A percentile compares a stretch with the other conserved stretches of the same genome.
These are phyloP conservation scores for Penicillium glabrum DNA, from an alignment of 2,329 filamentous ascomycete genomes.

Conservation along the genomic window DNA sequence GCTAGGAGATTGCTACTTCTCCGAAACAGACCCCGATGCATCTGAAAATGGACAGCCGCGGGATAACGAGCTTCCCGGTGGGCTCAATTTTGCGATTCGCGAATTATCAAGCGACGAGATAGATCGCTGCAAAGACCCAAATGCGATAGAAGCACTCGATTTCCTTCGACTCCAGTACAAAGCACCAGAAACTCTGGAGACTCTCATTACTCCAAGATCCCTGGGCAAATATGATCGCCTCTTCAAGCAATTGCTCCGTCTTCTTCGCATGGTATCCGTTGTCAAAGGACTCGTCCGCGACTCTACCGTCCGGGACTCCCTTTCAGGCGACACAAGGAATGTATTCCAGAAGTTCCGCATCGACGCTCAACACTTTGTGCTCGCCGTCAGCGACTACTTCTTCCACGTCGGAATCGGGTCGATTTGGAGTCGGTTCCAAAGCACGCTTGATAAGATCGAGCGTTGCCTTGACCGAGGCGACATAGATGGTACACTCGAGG, in stretches of 20 bases:
- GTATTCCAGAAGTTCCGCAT: conserved; percentile 63
- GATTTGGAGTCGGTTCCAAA: conserved; percentile 71
- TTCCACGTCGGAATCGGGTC: conserved; percentile 73
- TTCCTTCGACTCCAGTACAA: conserved; percentile 87
- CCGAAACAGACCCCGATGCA: conserved; percentile 20
- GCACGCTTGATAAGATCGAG: conserved; percentile 65
- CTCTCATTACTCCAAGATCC: conserved; percentile 69
- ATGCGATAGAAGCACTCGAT: conserved; percentile 84
- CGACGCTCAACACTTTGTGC: conserved; percentile 78
- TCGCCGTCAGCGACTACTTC: conserved; percentile 71
- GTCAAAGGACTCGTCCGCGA: conserved; percentile 65
- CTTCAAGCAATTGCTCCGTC: conserved; percentile 75
- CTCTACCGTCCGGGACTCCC: conserved; percentile 41
- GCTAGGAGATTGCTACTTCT: conserved; percentile 69
- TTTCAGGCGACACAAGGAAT: conserved; percentile 39
- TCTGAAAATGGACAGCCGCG: conserved; percentile 22
- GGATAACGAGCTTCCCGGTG: conserved; percentile 59
- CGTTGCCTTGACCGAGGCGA: conserved; percentile 51
- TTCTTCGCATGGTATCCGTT: conserved; percentile 77
- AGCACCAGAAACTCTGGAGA: conserved; percentile 67
- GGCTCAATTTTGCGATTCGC: conserved; percentile 79
- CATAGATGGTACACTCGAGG: conserved; percentile 47
- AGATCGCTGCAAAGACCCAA: conserved; percentile 76
- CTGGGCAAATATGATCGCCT: conserved; percentile 81
- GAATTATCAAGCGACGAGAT: conserved; percentile 77